phyloP scores from a whole-genome alignment of 2,329 filamentous ascomycete species.

The Endothia cerciana region DNA sequence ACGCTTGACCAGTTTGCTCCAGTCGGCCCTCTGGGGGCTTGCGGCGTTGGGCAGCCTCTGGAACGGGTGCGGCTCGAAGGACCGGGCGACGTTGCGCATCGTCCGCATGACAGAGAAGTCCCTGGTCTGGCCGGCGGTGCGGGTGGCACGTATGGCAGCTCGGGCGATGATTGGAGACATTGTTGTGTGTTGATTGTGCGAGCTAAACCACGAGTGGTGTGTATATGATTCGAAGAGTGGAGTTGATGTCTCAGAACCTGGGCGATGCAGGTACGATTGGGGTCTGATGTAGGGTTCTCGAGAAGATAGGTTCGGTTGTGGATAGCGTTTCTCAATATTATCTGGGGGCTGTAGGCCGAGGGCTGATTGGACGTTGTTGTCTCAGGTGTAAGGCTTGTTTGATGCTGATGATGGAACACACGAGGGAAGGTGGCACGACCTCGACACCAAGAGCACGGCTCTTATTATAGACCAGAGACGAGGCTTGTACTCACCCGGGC shows the following conservation, averaged over 20 bases:
- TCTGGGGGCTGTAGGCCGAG: conserved; percentile 4
- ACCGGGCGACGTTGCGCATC: conserved; percentile 42
- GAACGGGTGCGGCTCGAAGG: conserved; percentile 45
- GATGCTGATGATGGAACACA: conserved; percentile 22
- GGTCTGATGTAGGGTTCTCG: neutral
- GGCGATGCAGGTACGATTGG: conserved; percentile 18
- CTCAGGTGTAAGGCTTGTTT: conserved; percentile 12
- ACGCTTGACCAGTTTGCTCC: conserved; percentile 41
- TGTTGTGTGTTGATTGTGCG: conserved; percentile 9
- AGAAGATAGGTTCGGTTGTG: conserved; percentile 9
- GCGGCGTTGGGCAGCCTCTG: conserved; percentile 40
- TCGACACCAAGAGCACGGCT: conserved; percentile 19
- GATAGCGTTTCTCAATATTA: neutral
- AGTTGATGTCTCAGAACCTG: conserved; percentile 12
- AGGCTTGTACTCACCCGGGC: conserved; percentile 17
- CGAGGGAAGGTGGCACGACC: conserved; percentile 10
- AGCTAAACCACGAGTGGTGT: conserved; percentile 24
- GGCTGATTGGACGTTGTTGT: conserved; percentile 21
- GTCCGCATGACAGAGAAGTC: conserved; percentile 43
- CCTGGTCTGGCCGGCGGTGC: conserved; percentile 31
- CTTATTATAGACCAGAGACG: conserved; percentile 23
- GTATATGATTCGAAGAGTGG: conserved; percentile 29
- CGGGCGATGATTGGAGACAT: conserved; percentile 44
- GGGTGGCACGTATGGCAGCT: conserved; percentile 38
- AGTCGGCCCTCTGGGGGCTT: conserved; percentile 41